Percentiles rank a stretch among this genome's conserved stretches.
Evolutionary conservation across 305 asterid genomes (phyloP).

Genomic region (Fraxinus sp.): DNA sequence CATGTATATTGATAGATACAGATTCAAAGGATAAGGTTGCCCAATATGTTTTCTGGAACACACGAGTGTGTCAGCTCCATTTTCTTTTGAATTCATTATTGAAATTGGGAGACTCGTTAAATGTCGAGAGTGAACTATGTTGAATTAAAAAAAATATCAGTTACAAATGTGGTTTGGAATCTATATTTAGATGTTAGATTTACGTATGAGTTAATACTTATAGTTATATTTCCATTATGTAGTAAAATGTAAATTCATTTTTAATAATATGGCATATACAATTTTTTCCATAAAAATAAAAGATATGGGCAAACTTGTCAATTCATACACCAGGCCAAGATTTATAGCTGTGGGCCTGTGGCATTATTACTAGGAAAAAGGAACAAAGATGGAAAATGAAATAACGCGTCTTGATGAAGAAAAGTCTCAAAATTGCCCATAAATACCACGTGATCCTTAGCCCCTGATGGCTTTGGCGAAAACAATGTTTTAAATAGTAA

Average conservation of each 20-base stretch:
- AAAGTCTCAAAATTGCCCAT: constrained; percentile 29
- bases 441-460: neutral
- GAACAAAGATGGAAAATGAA: neutral
- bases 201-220: neutral
- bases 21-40: neutral
- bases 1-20: no score
- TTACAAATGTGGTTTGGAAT: neutral
- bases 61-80: neutral
- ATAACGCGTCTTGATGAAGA: constrained; percentile 22
- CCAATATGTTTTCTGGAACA: neutral
- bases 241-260: neutral
- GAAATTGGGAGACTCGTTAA: neutral
- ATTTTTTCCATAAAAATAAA: neutral
- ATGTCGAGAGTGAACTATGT: neutral
- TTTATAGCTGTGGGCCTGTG: neutral
- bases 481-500: neutral
- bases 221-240: neutral
- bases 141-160: neutral
- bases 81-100: neutral
- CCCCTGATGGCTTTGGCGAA: neutral
- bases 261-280: neutral
- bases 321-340: neutral
- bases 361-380: constrained; percentile 24
- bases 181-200: neutral
- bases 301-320: neutral